Evolutionary conservation across 1,284 basidiomycete species (phyloP), one percentile per base, ranked within the genome.

Genomic region (Bondarzewia mesenterica): DNA sequence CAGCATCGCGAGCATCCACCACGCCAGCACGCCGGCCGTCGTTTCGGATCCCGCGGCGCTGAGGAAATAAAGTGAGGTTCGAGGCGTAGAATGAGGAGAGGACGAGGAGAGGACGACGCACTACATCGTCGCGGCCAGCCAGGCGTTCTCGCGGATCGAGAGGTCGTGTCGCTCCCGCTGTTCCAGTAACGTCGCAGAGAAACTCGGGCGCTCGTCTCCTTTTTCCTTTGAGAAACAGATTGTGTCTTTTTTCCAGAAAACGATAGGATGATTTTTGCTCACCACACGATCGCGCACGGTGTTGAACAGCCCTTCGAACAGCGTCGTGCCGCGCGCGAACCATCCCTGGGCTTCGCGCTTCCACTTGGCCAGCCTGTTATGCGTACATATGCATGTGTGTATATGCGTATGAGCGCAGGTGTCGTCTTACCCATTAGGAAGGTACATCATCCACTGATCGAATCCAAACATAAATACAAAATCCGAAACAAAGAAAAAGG

Each of bases 1-100:
- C 47, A 58, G 25, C 44, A 58, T 54, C 2, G 53, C 52, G 12
- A 55, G 44, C 20, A 56, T 23, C 48, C 44, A 46, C 46, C 59
- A 55, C 20, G 29, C 22, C 15, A 48, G 38, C 5, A 52, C 21
- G 10, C 46, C 42, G 12, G 54, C 27, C 12, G 46, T 52, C 5
- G 55, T 57, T 36, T 57, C 49, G n/a, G 49, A 32, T n/a, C 51
- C 51, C 1, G 48, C 48, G 21, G 48, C 45, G 25, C 51, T 52
- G 23, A 5, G 20, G 4, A n/a, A 32, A 12, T 8, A 6, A 16
- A 20, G 39, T n/a, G 29, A n/a, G 8, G 6, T 29, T 27, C 18
- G 5, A 1, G 14, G 29, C 7, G 25, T 5, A 18, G n/a, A 15
- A 29, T 16, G 2, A 32, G n/a, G 32, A 16, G 21, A 12, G n/a